phyloP scores from a whole-genome alignment of 768 basidiomycete species.

The Suillus variegatus region DNA sequence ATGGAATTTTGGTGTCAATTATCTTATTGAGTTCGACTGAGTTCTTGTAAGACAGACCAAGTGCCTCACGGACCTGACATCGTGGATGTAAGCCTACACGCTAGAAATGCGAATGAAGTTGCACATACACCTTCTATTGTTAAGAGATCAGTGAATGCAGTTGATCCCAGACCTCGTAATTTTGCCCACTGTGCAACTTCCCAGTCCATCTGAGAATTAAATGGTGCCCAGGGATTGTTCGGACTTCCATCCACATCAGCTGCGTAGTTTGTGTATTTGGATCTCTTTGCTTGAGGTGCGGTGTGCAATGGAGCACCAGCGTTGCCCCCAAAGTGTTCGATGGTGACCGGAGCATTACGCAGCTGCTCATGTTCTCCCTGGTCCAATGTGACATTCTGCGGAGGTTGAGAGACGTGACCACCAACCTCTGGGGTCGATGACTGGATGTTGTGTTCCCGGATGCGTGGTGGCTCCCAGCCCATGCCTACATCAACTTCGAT shows the following conservation, averaged over 20 bases:
- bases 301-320: no score
- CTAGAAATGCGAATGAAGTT: not conserved
- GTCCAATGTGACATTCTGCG: no score
- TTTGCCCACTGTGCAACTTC: constrained; percentile 45
- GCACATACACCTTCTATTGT: constrained; percentile 39
- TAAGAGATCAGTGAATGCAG: constrained; percentile 40
- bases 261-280: not conserved
- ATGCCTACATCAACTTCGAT: no score
- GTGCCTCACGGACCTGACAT: constrained; percentile 22
- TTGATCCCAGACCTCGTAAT: constrained; percentile 34
- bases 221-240: constrained; percentile 30
- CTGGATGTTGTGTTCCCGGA: no score
- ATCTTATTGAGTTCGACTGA: constrained; percentile 34
- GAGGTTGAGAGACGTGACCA: no score
- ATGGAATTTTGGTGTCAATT: constrained; percentile 30
- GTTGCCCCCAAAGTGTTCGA: no score
- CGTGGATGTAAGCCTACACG: not conserved
- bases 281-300: no score
- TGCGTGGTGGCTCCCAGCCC: no score
- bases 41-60: constrained; percentile 37
- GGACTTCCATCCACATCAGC: not conserved
- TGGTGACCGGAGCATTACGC: no score
- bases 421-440: no score
- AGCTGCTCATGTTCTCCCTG: no score
- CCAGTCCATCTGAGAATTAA: constrained; percentile 38